Base-by-base conservation (phyloP, 257 asterid species). In the Avicennia marina region DNA sequence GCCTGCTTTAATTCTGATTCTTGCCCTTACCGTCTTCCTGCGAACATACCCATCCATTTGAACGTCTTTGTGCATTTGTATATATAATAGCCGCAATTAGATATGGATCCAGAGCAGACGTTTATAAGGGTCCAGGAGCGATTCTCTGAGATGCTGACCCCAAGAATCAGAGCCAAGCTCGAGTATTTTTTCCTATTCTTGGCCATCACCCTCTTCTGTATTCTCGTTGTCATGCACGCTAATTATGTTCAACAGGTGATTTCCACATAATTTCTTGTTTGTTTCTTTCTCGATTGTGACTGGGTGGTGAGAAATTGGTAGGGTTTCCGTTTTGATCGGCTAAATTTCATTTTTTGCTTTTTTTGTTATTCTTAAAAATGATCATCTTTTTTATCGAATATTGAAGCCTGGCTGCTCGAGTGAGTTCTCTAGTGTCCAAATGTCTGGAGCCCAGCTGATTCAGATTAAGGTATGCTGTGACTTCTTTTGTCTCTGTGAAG, bases 201-300 rank as follows among this genome's bases (percentile, higher is more conserved):
- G 56, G 98, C 98, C 59, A 67, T 91, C 51, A 81, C 94, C 56
- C 95, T 88, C 62, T 91, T 91, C 82, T 78, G 80, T 66, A 81
- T 91, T 58, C 96, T 91, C 60, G 98, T 91, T 43, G 95, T 91
- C 50, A 88, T 91, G 98, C 98, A 91, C 95, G 96, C 96, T 67
- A 91, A 91, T 80, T 91, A 91, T 66, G 98, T 91, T 71, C 98
- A 88, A 59, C 98, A 91, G 95, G 98, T 89, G 19, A 19, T 42
- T 57, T 27, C 16, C 2, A 1, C 27, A 36, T 17, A 9, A 6
- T 29, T 56, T 44, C 4, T 13, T n/a, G 2, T 49, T 6, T 49
- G 5, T 24, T 34, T 65, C 4, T n/a, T 27, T 16, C 6, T 58
- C 34, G 16, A 38, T 33, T 62, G 42, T 60, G 58, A 17, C 15